phyloP scores from a whole-genome alignment of 2,329 filamentous ascomycete species.

The Macroventuria anomochaeta region DNA sequence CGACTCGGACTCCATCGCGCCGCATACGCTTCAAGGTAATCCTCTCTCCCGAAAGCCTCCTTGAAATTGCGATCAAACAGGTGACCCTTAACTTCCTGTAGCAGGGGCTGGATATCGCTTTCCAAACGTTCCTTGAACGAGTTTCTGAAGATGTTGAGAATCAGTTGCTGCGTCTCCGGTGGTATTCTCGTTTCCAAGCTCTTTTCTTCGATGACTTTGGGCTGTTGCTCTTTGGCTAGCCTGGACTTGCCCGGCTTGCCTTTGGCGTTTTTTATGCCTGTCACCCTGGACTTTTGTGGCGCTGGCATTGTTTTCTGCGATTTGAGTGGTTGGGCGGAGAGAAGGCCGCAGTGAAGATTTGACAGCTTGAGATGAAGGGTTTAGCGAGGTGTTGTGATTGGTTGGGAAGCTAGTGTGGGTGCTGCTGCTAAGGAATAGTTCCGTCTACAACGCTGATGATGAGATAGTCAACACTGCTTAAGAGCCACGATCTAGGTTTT shows the following conservation, averaged over 20 bases:
- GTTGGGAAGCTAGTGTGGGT: constrained; percentile 7
- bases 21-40: constrained; percentile 81
- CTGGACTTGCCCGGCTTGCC: constrained; percentile 16
- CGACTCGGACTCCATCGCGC: constrained; percentile 89
- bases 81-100: constrained; percentile 86
- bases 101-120: constrained; percentile 59
- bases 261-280: constrained; percentile 27
- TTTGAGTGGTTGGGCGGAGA: constrained; percentile 7
- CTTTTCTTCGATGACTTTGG: constrained; percentile 10
- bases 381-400: constrained; percentile 18
- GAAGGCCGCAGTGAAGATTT: constrained; percentile 16
- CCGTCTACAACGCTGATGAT: neutral
- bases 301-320: constrained; percentile 11
- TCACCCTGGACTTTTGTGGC: constrained; percentile 1
- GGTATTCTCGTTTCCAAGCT: constrained; percentile 47
- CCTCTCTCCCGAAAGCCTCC: constrained; percentile 74
- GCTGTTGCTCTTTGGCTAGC: constrained; percentile 19
- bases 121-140: constrained; percentile 59
- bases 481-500: neutral
- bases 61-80: constrained; percentile 86
- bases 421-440: neutral
- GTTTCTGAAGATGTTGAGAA: constrained; percentile 75
- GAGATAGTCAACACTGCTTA: neutral
- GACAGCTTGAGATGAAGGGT: constrained; percentile 14
- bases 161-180: constrained; percentile 67